Evolutionary conservation across 75 land plant species (phyloP).

Genomic region (Pinus tabuliformis): DNA sequence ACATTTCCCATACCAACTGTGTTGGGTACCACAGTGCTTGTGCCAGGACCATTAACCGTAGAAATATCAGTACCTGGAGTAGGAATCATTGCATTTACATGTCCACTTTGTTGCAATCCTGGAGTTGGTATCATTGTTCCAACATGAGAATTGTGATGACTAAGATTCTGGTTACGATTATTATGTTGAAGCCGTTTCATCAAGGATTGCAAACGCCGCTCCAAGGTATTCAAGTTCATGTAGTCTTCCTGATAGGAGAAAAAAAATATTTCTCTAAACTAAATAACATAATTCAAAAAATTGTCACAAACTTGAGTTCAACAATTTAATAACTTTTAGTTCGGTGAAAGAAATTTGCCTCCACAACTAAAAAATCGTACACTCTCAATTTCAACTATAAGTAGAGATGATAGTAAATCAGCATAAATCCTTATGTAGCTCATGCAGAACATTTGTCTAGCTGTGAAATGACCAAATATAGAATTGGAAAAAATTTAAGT

Average conservation of each 20-base stretch:
- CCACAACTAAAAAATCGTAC: neutral
- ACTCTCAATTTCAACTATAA: neutral
- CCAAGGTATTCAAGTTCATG: constrained; percentile 57
- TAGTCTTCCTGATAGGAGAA: constrained; percentile 66
- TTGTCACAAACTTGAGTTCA: neutral
- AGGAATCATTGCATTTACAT: constrained; percentile 28
- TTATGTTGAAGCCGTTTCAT: constrained; percentile 24
- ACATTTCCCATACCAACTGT: constrained; percentile 27
- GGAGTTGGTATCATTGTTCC: constrained; percentile 83
- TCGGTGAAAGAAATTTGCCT: neutral
- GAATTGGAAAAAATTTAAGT: neutral
- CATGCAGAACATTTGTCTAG: neutral
- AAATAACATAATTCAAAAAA: neutral
- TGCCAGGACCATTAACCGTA: constrained; percentile 33
- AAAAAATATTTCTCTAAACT: neutral
- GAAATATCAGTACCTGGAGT: constrained; percentile 46
- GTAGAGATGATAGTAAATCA: neutral
- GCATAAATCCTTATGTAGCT: neutral
- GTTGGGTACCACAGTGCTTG: constrained; percentile 14
- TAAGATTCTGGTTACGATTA: constrained; percentile 27
- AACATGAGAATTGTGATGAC: constrained; percentile 22
- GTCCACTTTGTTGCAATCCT: constrained; percentile 44
- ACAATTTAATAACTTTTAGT: neutral
- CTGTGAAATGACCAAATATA: neutral
- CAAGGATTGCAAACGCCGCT: constrained; percentile 50